Base-by-base conservation (phyloP, 2,329 filamentous ascomycete species). In the Penicillium corylophilum region DNA sequence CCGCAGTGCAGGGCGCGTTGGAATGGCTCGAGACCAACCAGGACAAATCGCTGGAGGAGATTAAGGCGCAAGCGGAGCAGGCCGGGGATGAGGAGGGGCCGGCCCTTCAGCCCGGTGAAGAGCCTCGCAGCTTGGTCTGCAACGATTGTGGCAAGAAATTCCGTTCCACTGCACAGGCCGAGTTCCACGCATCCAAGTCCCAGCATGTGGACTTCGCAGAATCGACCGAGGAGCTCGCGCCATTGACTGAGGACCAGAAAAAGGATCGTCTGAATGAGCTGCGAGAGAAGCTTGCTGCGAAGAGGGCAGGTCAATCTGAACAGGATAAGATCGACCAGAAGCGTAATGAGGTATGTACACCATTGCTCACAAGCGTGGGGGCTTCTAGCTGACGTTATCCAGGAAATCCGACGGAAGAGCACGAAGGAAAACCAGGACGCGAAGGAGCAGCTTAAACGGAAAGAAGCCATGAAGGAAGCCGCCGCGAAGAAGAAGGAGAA, bases 121-220 rank as follows among this genome's bases (percentile, higher is more conserved):
- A 83, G 50, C 89, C 91, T 50, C 83, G 85, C 65, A 95, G 90
- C 44, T 83, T 97, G 49, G 82, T 95, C 45, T 99, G 94, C 81
- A 94, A 96, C 59, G 93, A 96, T 50, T 99, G 94, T 68, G 88
- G 88, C 67, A 96, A 96, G 80, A 88, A 85, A 69, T 95, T 99
- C 74, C 82, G 89, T 61, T 90, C 84, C 65, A 83, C 87, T 59
- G 85, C 85, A 23, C 84, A 93, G 60, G 94, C 92, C 9, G 87
- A 93, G 64, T 96, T 90, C 70, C 94, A 99, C 70, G 94, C 91
- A 28, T 84, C 84, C 65, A 96, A 95, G 76, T 93, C 90, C 76
- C 88, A 90, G 44, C 94, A 99, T 72, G 84, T 86, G 42, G 88
- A 96, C 72, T 99, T 99, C 69, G 83, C 88, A 18, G 91, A 99